These are phyloP conservation scores for Clarireedia hainanense DNA, from an alignment of 2,329 filamentous ascomycete genomes.

Conservation along the genomic window DNA sequence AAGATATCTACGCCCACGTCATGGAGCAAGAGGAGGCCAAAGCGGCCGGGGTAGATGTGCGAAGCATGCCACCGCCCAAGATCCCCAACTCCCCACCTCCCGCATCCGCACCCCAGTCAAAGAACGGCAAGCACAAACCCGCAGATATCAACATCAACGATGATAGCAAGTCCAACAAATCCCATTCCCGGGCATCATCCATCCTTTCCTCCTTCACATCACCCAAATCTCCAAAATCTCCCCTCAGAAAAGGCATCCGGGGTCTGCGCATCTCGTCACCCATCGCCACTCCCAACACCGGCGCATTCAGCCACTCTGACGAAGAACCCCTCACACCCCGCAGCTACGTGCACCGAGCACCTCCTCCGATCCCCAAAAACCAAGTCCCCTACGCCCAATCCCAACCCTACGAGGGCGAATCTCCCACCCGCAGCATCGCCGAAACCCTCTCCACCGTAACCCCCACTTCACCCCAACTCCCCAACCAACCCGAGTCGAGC, in stretches of 20 bases:
- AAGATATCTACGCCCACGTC: slow-evolving; percentile 84
- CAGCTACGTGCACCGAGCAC: slow-evolving; percentile 48
- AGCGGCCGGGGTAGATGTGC: slow-evolving; percentile 44
- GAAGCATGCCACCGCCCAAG: slow-evolving; percentile 32
- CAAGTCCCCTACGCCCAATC: slow-evolving; percentile 30
- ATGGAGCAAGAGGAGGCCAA: slow-evolving; percentile 78
- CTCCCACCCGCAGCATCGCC: slow-evolving; percentile 23
- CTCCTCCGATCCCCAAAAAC: slow-evolving; percentile 46
- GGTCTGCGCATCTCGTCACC: slow-evolving; percentile 55
- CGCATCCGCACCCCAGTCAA: slow-evolving; percentile 29
- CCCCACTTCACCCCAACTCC: slow-evolving; percentile 1
- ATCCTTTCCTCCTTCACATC: slow-evolving; percentile 55
- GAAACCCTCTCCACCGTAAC: slow-evolving; percentile 19
- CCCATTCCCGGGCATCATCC: slow-evolving; percentile 49
- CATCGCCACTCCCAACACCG: slow-evolving; percentile 56
- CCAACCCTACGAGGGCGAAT: slow-evolving; percentile 13
- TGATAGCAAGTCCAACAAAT: slow-evolving; percentile 32
- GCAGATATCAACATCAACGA: slow-evolving; percentile 33
- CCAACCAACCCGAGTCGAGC: background rate
- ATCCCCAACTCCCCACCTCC: slow-evolving; percentile 22
- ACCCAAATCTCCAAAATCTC: slow-evolving; percentile 21
- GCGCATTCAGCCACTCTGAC: slow-evolving; percentile 48
- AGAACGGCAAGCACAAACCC: slow-evolving; percentile 41
- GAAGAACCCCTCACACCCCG: slow-evolving; percentile 50
- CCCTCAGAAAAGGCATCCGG: slow-evolving; percentile 35